Evolutionary conservation across 805 yeast species (phyloP), one percentile per base, ranked within the genome.

Genomic region (Yarrowia porcina): DNA sequence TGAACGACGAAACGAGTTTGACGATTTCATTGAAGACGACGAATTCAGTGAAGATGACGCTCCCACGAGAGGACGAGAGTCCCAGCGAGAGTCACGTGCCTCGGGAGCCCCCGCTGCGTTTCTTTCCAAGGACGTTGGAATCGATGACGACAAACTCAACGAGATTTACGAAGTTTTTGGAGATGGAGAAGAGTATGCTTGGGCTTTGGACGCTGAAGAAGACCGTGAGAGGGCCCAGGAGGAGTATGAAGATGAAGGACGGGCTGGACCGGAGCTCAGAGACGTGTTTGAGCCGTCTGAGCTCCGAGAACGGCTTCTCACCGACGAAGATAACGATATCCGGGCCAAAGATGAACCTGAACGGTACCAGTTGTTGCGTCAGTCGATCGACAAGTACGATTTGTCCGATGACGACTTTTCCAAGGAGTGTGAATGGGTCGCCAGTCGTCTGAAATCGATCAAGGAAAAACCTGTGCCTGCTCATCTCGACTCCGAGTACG

Each of bases 11-110:
- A 63, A 91, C 71, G 98, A 94, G 74, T 85, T 93, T 69, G 99
- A 91, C 73, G 99, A 92, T 72, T 94, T 94, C 76, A 94, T 94
- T 68, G 99, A 93, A 75, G 97, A 93, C 65, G 99, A 94, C 74
- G 97, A 92, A 73, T 88, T 88, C 70, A 89, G 96, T 9, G 97
- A 90, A 35, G 63, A 63, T 59, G 50, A 36, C 59, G 64, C 63
- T 64, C 59, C 59, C 12, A 50, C 59, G 1, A 35, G 56, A 41
- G 30, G 33, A 12, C 28, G 45, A 9, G 44, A 25, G 18, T 32
- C 52, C 11, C 47, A 45, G 36, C 63, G 63, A 41, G 32, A 64
- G 57, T 38, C 21, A 45, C 47, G 63, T 44, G 8, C 39, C 20
- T 13, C 42, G 10, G 65, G 47, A 11, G 61, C 63, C 27, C 66